Percentiles rank a stretch among this genome's conserved stretches.
Evolutionary conservation across 805 yeast species (phyloP).

Genomic region (Babjeviella inositovora): DNA sequence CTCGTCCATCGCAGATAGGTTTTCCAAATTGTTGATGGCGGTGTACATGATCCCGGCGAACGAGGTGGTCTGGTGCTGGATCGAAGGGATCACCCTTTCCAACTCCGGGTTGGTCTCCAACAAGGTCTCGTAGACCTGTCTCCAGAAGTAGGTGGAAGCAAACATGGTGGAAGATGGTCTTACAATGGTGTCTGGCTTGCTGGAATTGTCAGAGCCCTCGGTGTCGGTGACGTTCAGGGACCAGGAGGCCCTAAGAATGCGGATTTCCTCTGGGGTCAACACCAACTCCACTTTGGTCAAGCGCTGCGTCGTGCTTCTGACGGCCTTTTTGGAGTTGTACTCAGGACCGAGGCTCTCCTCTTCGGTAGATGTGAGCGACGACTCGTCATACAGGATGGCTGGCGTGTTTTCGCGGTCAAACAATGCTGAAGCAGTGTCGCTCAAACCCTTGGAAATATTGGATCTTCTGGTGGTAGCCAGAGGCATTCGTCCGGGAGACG

Average conservation of each 20-base stretch:
- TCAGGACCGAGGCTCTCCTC: no score
- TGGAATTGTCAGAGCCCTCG: not conserved
- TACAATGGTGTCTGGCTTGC: not conserved
- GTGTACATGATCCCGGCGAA: slow-evolving; percentile 1
- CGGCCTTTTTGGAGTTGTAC: no score
- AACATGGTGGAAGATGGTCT: not conserved
- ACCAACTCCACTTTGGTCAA: not conserved
- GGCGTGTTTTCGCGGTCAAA: no score
- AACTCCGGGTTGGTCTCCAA: not conserved
- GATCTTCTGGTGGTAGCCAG: no score
- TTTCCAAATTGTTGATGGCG: not conserved
- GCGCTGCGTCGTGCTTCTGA: no score
- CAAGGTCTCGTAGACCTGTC: not conserved
- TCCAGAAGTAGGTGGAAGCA: slow-evolving; percentile 1
- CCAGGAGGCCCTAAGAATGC: slow-evolving; percentile 1
- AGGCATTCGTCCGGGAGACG: no score
- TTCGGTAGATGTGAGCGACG: no score
- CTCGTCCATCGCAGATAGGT: not conserved
- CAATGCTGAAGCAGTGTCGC: no score
- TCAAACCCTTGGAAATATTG: no score
- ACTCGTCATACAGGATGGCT: no score
- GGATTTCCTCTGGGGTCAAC: not conserved
- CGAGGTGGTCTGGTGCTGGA: slow-evolving; percentile 1
- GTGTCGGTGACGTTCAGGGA: slow-evolving; percentile 1
- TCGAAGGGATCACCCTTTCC: not conserved